phyloP scores from a whole-genome alignment of 2,329 filamentous ascomycete species.

The Colletotrichum sublineola region DNA sequence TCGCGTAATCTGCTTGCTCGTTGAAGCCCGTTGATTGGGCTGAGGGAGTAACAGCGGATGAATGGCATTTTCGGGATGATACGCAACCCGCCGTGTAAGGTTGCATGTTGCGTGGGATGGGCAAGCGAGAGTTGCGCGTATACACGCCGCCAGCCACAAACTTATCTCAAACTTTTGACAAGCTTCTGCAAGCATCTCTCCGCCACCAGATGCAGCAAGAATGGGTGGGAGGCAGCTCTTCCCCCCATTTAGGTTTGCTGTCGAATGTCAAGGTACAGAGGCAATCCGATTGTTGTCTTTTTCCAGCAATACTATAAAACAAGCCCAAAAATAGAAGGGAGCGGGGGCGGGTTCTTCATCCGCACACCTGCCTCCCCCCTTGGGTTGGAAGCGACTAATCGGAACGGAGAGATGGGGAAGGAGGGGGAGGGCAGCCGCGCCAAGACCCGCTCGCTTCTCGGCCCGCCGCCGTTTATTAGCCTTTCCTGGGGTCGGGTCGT shows the following conservation, averaged over 20 bases:
- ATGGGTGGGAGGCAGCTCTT: neutral
- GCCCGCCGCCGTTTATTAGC: conserved; percentile 21
- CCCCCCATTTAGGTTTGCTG: neutral
- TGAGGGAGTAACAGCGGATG: neutral
- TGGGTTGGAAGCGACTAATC: neutral
- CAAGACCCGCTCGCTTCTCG: conserved; percentile 4
- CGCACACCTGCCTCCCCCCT: neutral
- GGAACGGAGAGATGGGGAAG: neutral
- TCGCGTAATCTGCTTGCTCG: neutral
- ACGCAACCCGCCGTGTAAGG: neutral
- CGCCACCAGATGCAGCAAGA: neutral
- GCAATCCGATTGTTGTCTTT: neutral
- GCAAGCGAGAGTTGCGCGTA: neutral
- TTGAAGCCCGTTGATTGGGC: neutral
- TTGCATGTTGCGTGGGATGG: neutral
- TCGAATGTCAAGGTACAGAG: neutral
- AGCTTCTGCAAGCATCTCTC: neutral
- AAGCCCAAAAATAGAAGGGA: neutral
- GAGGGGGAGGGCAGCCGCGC: neutral
- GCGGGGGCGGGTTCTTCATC: neutral
- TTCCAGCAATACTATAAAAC: neutral
- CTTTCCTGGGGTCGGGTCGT: conserved; percentile 16
- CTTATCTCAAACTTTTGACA: neutral
- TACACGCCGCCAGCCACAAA: neutral
- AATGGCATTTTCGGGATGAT: neutral